phyloP scores from a whole-genome alignment of 176 grass and related monocot genomes.

The Carex parvula region DNA sequence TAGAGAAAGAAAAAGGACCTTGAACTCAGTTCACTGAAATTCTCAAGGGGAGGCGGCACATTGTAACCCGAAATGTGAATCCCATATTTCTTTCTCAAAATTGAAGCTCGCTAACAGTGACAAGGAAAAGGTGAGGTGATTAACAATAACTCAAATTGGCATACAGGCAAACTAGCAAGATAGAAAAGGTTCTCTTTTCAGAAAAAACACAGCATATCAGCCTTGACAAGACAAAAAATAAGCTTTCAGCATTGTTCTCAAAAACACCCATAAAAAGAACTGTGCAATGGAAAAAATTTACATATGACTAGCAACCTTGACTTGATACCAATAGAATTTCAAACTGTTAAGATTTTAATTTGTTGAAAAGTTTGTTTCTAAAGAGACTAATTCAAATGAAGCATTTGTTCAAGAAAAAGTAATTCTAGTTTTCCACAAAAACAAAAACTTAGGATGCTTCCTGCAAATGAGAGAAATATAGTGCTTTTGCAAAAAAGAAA shows the following conservation, averaged over 20 bases:
- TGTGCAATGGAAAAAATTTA: not conserved
- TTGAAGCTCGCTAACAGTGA: constrained; percentile 44
- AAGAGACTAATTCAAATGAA: not conserved
- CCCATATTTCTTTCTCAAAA: constrained; percentile 67
- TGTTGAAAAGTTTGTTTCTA: not conserved
- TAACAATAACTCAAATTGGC: not conserved
- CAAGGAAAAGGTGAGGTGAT: not conserved
- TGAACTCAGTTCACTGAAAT: constrained; percentile 66
- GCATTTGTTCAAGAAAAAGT: not conserved
- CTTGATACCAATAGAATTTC: not conserved
- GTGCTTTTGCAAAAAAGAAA: not conserved
- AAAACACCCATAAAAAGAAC: not conserved
- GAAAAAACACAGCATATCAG: constrained; percentile 5
- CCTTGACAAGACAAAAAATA: not conserved
- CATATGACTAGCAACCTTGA: not conserved
- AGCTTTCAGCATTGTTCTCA: not conserved
- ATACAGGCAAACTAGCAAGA: not conserved
- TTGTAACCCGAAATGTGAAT: constrained; percentile 88
- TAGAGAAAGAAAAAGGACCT: constrained; percentile 42
- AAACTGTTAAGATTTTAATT: not conserved
- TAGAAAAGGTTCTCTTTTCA: not conserved
- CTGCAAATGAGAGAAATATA: not conserved
- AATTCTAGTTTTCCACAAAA: not conserved
- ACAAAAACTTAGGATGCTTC: not conserved
- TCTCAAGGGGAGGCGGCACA: constrained; percentile 66